A percentile compares a stretch with the other conserved stretches of the same genome.
phyloP scores from a whole-genome alignment of 1,139 yeast genomes.

The Sugiyamaella xylanicola region DNA sequence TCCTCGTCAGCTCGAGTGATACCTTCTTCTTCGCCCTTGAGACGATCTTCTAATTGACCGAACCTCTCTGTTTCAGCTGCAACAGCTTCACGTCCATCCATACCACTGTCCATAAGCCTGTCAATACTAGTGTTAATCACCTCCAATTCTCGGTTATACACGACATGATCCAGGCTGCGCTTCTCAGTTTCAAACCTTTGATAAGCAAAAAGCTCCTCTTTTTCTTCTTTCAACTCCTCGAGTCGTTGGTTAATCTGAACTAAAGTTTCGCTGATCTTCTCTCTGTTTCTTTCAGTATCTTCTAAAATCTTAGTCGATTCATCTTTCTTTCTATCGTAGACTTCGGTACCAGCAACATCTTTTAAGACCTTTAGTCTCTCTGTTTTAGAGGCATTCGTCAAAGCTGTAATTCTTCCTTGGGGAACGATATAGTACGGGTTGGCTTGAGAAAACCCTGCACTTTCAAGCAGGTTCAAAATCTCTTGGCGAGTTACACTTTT shows the following conservation, averaged over 20 bases:
- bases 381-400: slow-evolving; percentile 85
- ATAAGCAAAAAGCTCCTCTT: slow-evolving; percentile 68
- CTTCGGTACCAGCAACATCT: slow-evolving; percentile 94
- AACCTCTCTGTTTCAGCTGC: slow-evolving; percentile 40
- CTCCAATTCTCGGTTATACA: slow-evolving; percentile 74
- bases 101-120: slow-evolving; percentile 16
- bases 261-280: slow-evolving; percentile 75
- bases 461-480: slow-evolving; percentile 78
- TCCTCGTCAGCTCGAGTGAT: slow-evolving; percentile 49
- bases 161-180: slow-evolving; percentile 72
- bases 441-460: slow-evolving; percentile 88
- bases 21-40: slow-evolving; percentile 53
- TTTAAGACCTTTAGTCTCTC: slow-evolving; percentile 79
- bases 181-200: slow-evolving; percentile 69
- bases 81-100: slow-evolving; percentile 4
- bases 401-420: slow-evolving; percentile 79
- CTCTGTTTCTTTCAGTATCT: slow-evolving; percentile 67
- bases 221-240: slow-evolving; percentile 78
- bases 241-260: slow-evolving; percentile 69
- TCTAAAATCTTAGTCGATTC: slow-evolving; percentile 82
- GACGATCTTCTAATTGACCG: slow-evolving; percentile 47
- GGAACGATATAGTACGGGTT: slow-evolving; percentile 97
- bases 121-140: slow-evolving; percentile 15
- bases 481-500: slow-evolving; percentile 80
- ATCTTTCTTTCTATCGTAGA: slow-evolving; percentile 77